Base-by-base conservation (phyloP, 1,139 yeast genomes). In the Schizosaccharomyces versatilis region DNA sequence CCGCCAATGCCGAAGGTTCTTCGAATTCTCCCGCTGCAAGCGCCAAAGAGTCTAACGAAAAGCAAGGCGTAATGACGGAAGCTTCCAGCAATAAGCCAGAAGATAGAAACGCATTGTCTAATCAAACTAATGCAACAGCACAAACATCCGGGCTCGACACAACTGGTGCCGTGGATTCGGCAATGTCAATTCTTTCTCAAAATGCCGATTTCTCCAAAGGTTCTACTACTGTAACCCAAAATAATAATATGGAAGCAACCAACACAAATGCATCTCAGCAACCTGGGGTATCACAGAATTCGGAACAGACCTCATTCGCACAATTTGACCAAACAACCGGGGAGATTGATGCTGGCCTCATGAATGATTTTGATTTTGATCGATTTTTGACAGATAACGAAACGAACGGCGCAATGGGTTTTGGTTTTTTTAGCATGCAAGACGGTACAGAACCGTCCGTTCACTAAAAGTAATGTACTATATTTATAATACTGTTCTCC, bases 351-450 rank as follows among this genome's bases (percentile, higher is more conserved):
- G 49, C 49, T n/a, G 38, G 38, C 32, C 32, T 44, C 3, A 54
- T 57, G 56, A 54, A 55, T 17, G 59, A 57, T 52, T 57, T 57
- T 54, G 59, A 57, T 41, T 57, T 57, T 47, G 59, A 57, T 24
- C 53, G 56, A 36, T 57, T 57, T 53, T 40, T 57, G 6, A 54
- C 51, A 15, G 59, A 57, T 44, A 55, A 51, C 7, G 32, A 36
- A 7, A 44, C 49, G 7, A n/a, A 15, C n/a, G 49, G 32, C n/a
- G 49, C 19, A 14, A 9, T 44, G n/a, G 36, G 49, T 12, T 44
- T 44, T 15, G 49, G 49, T 7, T 24, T 44, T 12, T 44, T 44
- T 24, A 44, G 12, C 32, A 9, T 44, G 49, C 49, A 32, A 36
- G 49, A 44, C 14, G 32, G 32, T 24, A 2, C 36, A 9, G 49